These are phyloP conservation scores for Eucalyptus polybractea DNA, from an alignment of 345 rosid genomes.

Conservation along the genomic window DNA sequence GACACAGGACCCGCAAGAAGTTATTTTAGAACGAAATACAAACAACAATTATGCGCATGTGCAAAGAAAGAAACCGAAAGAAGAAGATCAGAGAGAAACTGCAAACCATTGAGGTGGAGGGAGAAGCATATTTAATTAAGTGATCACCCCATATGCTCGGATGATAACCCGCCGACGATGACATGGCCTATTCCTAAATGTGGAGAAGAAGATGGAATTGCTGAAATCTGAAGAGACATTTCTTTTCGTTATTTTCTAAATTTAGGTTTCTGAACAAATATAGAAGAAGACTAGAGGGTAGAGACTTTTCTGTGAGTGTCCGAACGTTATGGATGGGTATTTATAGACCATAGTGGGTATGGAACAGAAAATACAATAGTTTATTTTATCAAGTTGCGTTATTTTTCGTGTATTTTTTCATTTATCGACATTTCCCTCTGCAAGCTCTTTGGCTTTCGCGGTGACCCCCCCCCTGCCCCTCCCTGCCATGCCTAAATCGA, in stretches of 20 bases:
- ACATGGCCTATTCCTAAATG: not conserved
- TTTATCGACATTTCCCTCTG: too few relatives aligned
- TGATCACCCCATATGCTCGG: constrained; percentile 9
- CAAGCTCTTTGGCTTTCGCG: too few relatives aligned
- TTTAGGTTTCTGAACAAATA: not conserved
- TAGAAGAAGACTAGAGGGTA: not conserved
- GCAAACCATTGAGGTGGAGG: not conserved
- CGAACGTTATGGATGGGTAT: not conserved
- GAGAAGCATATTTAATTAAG: not conserved
- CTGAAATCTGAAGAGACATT: not conserved
- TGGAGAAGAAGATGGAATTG: not conserved
- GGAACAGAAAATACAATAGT: too few relatives aligned
- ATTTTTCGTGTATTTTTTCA: fast-evolving
- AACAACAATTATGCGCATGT: not conserved
- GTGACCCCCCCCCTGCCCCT: too few relatives aligned
- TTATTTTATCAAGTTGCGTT: too few relatives aligned
- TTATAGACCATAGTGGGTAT: not conserved
- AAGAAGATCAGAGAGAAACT: not conserved
- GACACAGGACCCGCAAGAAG: not conserved
- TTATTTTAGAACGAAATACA: not conserved
- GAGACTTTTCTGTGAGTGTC: not conserved
- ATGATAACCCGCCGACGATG: not conserved
- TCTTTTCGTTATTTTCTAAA: not conserved
- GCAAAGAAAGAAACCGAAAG: not conserved
- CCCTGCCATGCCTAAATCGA: too few relatives aligned